phyloP scores from a whole-genome alignment of 805 yeast species.

The Schwanniomyces yamadae region DNA sequence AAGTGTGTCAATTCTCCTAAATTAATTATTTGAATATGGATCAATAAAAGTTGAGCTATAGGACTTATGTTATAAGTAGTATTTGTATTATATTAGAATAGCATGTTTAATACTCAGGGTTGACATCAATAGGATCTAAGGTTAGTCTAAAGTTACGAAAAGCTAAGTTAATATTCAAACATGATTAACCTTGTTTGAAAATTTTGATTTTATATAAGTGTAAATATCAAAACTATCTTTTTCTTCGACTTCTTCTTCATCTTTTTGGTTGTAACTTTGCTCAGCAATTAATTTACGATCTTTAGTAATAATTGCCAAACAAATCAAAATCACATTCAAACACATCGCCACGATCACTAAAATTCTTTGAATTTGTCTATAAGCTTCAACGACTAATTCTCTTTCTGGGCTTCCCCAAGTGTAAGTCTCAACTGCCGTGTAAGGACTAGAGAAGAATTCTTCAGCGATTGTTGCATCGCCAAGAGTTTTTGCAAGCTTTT shows the following conservation, averaged over 20 bases:
- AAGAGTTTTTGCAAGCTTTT: neutral
- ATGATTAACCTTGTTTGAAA: too few species aligned
- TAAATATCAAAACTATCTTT: neutral
- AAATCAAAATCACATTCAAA: slow-evolving; percentile 8
- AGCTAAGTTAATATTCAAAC: too few species aligned
- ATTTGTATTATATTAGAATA: too few species aligned
- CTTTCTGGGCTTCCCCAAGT: slow-evolving; percentile 63
- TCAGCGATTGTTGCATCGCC: slow-evolving; percentile 29
- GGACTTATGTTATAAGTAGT: too few species aligned
- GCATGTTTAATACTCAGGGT: too few species aligned
- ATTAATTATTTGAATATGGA: too few species aligned
- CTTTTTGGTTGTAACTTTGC: slow-evolving; percentile 2
- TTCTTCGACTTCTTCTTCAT: neutral
- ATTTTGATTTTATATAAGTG: neutral
- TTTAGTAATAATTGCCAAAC: slow-evolving; percentile 2
- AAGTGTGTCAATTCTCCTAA: too few species aligned
- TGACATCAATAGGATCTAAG: too few species aligned
- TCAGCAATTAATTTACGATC: slow-evolving; percentile 4
- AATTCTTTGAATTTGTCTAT: slow-evolving; percentile 54
- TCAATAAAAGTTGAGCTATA: too few species aligned
- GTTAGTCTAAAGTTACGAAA: too few species aligned
- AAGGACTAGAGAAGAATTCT: slow-evolving; percentile 51
- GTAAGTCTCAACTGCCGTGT: slow-evolving; percentile 42
- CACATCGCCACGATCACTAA: slow-evolving; percentile 48
- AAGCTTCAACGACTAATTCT: slow-evolving; percentile 51